A percentile compares a stretch with the other conserved stretches of the same genome.
These are phyloP conservation scores for Zopfia rhizophila DNA, from an alignment of 2,329 filamentous ascomycete genomes.

Conservation along the genomic window DNA sequence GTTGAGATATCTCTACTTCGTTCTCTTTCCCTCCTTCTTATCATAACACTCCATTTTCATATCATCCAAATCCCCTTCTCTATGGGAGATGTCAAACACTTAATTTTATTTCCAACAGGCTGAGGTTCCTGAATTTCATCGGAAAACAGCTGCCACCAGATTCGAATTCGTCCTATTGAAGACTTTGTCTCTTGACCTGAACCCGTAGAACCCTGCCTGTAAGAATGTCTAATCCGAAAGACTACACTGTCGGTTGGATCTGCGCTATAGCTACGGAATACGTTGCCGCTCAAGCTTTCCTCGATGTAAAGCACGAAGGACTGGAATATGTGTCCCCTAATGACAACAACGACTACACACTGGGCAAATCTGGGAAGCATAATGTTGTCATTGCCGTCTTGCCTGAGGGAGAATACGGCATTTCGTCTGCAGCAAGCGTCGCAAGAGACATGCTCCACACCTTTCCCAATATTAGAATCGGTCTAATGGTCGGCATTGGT, in stretches of 20 bases:
- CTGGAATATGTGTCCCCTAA: constrained; percentile 20
- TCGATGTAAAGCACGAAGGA: constrained; percentile 32
- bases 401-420: constrained; percentile 30
- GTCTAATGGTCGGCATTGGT: constrained; percentile 36
- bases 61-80: too few relatives aligned
- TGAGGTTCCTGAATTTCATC: too few relatives aligned
- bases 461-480: constrained; percentile 32
- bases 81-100: too few relatives aligned
- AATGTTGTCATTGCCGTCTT: constrained; percentile 45
- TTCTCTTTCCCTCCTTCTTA: too few relatives aligned
- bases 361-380: constrained; percentile 42
- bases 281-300: constrained; percentile 46
- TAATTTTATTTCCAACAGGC: too few relatives aligned
- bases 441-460: constrained; percentile 25
- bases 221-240: too few relatives aligned
- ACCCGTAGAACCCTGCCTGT: too few relatives aligned
- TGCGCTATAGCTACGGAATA: constrained; percentile 53
- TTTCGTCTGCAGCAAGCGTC: constrained; percentile 27
- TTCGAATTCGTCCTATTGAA: too few relatives aligned
- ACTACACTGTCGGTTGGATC: constrained; percentile 58
- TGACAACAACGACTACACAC: constrained; percentile 37
- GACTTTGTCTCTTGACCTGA: too few relatives aligned
- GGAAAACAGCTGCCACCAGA: too few relatives aligned
- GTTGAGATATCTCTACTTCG: too few relatives aligned
- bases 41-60: too few relatives aligned